These are phyloP conservation scores for Cyclaneusma minus DNA, from an alignment of 2,329 filamentous ascomycete genomes.

Conservation along the genomic window DNA sequence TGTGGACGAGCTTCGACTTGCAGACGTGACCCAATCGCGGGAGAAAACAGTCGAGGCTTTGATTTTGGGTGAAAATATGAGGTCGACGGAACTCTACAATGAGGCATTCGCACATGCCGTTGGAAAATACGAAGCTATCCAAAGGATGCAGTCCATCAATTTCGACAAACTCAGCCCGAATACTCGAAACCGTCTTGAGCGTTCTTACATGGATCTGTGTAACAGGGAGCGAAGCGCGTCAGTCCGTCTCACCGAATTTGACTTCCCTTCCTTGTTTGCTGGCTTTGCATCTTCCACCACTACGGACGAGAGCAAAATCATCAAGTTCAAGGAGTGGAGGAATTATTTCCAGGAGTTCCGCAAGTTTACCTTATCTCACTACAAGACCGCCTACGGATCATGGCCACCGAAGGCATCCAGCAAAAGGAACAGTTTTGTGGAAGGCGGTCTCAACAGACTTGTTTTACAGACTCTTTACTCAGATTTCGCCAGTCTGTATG, in stretches of 20 bases:
- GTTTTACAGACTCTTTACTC: constrained; percentile 71
- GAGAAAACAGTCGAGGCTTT: constrained; percentile 85
- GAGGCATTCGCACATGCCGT: constrained; percentile 86
- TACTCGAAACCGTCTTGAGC: constrained; percentile 67
- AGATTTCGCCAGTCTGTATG: constrained; percentile 77
- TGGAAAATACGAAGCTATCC: constrained; percentile 67
- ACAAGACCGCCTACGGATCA: constrained; percentile 49
- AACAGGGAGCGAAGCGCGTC: constrained; percentile 57
- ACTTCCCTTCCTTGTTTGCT: constrained; percentile 79
- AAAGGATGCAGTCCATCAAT: constrained; percentile 49
- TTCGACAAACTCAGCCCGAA: constrained; percentile 53
- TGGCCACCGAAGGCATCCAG: constrained; percentile 86
- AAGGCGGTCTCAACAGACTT: constrained; percentile 71
- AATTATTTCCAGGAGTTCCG: constrained; percentile 59
- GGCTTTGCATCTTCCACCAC: constrained; percentile 78
- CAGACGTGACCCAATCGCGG: constrained; percentile 65
- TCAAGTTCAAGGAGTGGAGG: constrained; percentile 78
- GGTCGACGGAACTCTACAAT: constrained; percentile 67
- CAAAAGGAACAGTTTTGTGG: constrained; percentile 82
- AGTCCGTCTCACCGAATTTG: constrained; percentile 66
- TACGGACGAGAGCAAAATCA: constrained; percentile 55
- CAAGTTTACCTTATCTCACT: constrained; percentile 44
- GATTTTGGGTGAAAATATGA: constrained; percentile 78
- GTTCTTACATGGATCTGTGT: constrained; percentile 65
- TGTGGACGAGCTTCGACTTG: constrained; percentile 60